Conservation (phyloP, 371 early-diverging fungal species). For the Mortierella sp. region DNA sequence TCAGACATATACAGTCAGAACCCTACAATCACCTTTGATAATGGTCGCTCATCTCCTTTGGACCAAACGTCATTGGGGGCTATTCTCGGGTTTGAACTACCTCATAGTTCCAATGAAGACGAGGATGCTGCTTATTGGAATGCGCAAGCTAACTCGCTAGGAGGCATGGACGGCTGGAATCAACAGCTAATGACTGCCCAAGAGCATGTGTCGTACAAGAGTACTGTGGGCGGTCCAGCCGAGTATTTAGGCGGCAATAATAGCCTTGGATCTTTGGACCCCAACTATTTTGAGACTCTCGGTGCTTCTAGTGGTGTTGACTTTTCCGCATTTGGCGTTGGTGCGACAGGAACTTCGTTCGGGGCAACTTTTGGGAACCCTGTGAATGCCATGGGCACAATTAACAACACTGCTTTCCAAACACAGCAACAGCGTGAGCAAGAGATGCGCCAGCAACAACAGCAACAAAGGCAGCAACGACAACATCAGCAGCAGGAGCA, state of each 20-base stretch:
- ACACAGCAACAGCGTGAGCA: slow-evolving; percentile 45
- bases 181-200: slow-evolving; percentile 55
- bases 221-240: slow-evolving; percentile 42
- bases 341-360: slow-evolving; percentile 39
- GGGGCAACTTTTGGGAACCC: slow-evolving; percentile 28
- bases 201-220: slow-evolving; percentile 53
- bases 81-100: slow-evolving; percentile 48
- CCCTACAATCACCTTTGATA: slow-evolving; percentile 51
- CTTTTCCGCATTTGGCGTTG: slow-evolving; percentile 54
- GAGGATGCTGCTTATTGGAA: slow-evolving; percentile 55
- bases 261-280: slow-evolving; percentile 42
- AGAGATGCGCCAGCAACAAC: slow-evolving; percentile 26
- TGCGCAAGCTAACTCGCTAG: slow-evolving; percentile 52
- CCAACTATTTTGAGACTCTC: slow-evolving; percentile 38
- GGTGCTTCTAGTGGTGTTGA: slow-evolving; percentile 40
- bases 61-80: slow-evolving; percentile 50
- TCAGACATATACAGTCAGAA: slow-evolving; percentile 50
- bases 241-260: slow-evolving; percentile 52
- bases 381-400: slow-evolving; percentile 17
- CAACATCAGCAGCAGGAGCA: no score
- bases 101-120: slow-evolving; percentile 49
- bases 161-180: slow-evolving; percentile 57
- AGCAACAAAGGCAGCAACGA: slow-evolving; percentile 14
- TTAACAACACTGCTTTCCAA: slow-evolving; percentile 35
- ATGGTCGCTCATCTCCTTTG: slow-evolving; percentile 45